Base-by-base conservation (phyloP, 495 filamentous ascomycete genomes). In the Letharia lupina region DNA sequence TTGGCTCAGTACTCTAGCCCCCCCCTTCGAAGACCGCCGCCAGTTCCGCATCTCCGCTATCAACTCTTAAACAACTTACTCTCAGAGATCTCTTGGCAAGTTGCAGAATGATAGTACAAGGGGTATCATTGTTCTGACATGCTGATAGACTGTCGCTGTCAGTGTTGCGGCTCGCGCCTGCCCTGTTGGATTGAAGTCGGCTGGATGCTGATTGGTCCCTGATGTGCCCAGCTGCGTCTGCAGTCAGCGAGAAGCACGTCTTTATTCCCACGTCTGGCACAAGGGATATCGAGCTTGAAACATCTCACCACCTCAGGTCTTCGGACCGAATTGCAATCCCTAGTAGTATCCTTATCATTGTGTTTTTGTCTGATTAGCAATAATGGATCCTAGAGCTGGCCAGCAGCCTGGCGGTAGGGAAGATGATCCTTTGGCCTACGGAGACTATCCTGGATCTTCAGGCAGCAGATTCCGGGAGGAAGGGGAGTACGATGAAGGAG, bases 361-460 rank as follows among this genome's bases (percentile, higher is more conserved):
- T 35, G 11, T n/a, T 9, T 31, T 42, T 23, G 31, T 4, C 2
- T 15, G 0, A 7, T n/a, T 18, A 15, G 40, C 15, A 33, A 65
- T 12, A 3, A 68, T 68, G 67, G 56, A 60, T 40, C 31, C 62
- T 16, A 54, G 61, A 23, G 31, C 60, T 54, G 44, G 60, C 56
- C 50, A 61, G 60, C 39, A 61, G 28, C 58, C 80, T 40, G 67
- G 76, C 41, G 48, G 16, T 20, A 42, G 23, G n/a, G 78, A 84
- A 33, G 78, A 84, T 69, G 81, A 85, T 67, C 70, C 71, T 28
- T 70, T 86, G 72, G 84, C 83, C 57, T 86, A 86, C 70, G 83
- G 83, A 72, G 78, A 80, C 23, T 83, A 83, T 64, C 77, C 83
- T 67, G 70, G 65, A 40, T 31, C 42, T 28, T 64, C 67, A 45